Evolutionary conservation across 179 eudicot species (phyloP), one percentile per base, ranked within the genome.

Genomic region (Vitellaria paradoxa): DNA sequence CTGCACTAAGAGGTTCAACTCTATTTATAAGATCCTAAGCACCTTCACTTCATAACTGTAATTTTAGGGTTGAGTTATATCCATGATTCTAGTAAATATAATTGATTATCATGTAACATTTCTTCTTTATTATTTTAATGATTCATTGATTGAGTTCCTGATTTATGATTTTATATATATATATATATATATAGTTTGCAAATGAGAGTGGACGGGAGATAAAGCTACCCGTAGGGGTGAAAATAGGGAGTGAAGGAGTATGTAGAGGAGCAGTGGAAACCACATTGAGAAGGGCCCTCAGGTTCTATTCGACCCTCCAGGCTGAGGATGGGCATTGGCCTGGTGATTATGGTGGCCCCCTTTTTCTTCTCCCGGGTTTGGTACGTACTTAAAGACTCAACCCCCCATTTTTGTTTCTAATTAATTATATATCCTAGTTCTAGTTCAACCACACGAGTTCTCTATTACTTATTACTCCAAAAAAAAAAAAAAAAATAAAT

Each of bases 281-380:
- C 67, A 89, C 97, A 53, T 79, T 95, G 76, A 88, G 84, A 83
- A 91, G 97, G 86, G 97, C 95, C 67, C 66, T 95, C 63, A 77
- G 88, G 80, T 91, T 85, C 81, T 82, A 95, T 75, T 93, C 99
- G 17, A 89, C 92, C 74, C 82, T 95, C 59, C 99, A 95, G 82
- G 93, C 92, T 24, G 83, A 90, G 80, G 99, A 95, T 84, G 99
- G 99, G 65, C 97, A 93, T 80, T 95, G 99, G 99, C 85, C 99
- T 65, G 99, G 92, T 72, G 99, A 95, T 86, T 91, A 91, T 84
- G 94, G 93, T 42, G 99, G 99, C 63, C 99, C 99, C 26, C 86
- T 93, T 91, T 93, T 95, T 79, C 87, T 95, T 60, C 81, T 93
- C 85, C 97, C 99, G 82, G 97, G 97, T 77, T 82, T 95, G 91